Evolutionary conservation across 805 yeast genomes (phyloP).

Genomic region (Ogataea henricii): DNA sequence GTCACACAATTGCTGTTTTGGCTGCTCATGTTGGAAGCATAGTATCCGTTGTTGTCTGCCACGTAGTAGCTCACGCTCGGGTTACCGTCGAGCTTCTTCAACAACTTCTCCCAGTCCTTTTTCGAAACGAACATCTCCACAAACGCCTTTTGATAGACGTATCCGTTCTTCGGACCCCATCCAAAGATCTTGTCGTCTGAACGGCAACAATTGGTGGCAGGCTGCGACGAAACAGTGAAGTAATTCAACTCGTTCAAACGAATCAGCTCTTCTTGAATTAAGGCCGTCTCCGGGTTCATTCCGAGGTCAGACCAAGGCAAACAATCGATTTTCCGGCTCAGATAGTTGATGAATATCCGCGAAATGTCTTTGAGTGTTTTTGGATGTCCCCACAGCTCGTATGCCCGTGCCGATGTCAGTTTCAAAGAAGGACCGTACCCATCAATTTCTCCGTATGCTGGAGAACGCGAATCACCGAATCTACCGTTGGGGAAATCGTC

Average conservation of each 20-base stretch:
- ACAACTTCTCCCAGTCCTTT: slow-evolving; percentile 64
- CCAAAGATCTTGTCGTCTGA: slow-evolving; percentile 90
- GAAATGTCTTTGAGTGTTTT: slow-evolving; percentile 58
- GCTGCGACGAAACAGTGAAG: slow-evolving; percentile 94
- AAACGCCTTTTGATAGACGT: slow-evolving; percentile 89
- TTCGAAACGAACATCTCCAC: slow-evolving; percentile 86
- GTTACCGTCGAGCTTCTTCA: slow-evolving; percentile 50
- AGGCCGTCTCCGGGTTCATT: slow-evolving; percentile 83
- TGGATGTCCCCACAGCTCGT: slow-evolving; percentile 81
- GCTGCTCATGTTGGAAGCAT: slow-evolving; percentile 60
- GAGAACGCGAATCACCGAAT: slow-evolving; percentile 92
- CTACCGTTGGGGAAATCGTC: slow-evolving; percentile 97
- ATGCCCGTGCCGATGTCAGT: slow-evolving; percentile 65
- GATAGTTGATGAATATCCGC: slow-evolving; percentile 66
- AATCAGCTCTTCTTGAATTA: slow-evolving; percentile 88
- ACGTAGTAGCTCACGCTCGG: slow-evolving; percentile 71
- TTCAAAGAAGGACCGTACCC: slow-evolving; percentile 95
- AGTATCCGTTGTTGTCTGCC: slow-evolving; percentile 61
- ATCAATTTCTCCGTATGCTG: slow-evolving; percentile 97
- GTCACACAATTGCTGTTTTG: slow-evolving; percentile 80
- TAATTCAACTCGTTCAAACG: slow-evolving; percentile 71
- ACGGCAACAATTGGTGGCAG: slow-evolving; percentile 78
- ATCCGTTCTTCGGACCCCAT: slow-evolving; percentile 94
- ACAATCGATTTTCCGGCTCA: slow-evolving; percentile 71
- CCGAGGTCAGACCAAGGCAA: slow-evolving; percentile 93